Conservation (phyloP, 306 rosid species). For the Rosa rugosa region DNA sequence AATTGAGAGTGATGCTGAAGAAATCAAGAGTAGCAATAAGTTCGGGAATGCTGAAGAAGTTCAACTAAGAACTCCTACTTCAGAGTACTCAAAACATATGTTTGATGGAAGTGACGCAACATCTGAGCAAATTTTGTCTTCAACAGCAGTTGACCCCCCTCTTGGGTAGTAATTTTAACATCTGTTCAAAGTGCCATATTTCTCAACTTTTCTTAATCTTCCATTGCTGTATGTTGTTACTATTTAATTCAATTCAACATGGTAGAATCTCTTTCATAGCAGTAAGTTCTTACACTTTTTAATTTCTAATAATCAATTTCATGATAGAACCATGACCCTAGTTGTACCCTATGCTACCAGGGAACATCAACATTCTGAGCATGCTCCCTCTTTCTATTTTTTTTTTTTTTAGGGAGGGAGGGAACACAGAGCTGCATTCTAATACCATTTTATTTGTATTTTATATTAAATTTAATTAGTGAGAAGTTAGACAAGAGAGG, state of each 20-base stretch:
- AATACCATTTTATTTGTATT: not conserved
- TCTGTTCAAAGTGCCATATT: not conserved
- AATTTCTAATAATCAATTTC: not conserved
- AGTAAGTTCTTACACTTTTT: not conserved
- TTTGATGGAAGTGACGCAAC: conserved; percentile 32
- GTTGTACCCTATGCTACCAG: not conserved
- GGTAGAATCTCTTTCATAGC: not conserved
- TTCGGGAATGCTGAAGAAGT: conserved; percentile 35
- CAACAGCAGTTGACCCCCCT: conserved; percentile 30
- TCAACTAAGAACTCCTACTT: conserved; percentile 16
- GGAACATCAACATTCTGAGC: not conserved
- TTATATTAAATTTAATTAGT: not conserved
- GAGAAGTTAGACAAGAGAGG: not conserved
- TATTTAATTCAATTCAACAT: not conserved
- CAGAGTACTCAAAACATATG: conserved; percentile 25
- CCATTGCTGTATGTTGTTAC: not conserved
- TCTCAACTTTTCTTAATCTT: not conserved
- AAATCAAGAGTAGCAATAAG: conserved; percentile 29
- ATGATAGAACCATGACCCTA: not conserved
- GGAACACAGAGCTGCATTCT: not conserved
- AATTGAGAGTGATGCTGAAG: conserved; percentile 38
- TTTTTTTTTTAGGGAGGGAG: not conserved
- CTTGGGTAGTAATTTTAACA: conserved; percentile 43
- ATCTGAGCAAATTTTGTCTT: conserved; percentile 37
- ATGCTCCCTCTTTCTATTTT: not conserved